Evolutionary conservation across 495 filamentous ascomycete species (phyloP), one percentile per base, ranked within the genome.

Genomic region (Hypoxylon cercidicola): DNA sequence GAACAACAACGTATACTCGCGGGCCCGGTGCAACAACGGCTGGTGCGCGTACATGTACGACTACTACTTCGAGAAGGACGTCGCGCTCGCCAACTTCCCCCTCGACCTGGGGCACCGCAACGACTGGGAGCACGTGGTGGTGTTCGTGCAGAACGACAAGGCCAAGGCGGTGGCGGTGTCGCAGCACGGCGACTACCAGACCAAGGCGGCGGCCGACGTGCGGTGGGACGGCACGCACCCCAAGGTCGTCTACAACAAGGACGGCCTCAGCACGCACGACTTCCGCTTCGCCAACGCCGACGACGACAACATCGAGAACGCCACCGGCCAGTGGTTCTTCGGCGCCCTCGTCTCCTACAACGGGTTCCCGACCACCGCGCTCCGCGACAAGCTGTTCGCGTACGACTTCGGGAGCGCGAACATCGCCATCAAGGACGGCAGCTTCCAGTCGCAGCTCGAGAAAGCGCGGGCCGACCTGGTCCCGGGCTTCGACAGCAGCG

Each of bases 51-150:
- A 78, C 62, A 28, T 82, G 30, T 82, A 82, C 69, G 77, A 75
- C 50, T 80, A 80, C 63, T 82, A 80, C 68, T 82, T 81, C 25
- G 78, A 81, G 65, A 82, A 81, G 67, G 79, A 82, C 65, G 75
- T 79, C 0, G 66, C 74, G 0, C 44, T 76, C 19, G 35, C 72
- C 44, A 62, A 78, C 58, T 62, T 78, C 34, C 61, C 68, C 6
- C 4, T 71, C 13, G 74, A 77, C 35, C 49, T 41, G 2, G 77
- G 78, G 16, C 78, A 81, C 56, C 66, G 62, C 1, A 76, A 81
- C 70, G 79, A 81, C 69, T 81, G 79, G 79, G 79, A 81, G 69
- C 79, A 81, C 70, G 72, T 81, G 20, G 76, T 70, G 2, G 79
- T 81, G 15, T 81, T 78, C 72, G 74, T 75, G 1, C 61, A 70